Conservation (phyloP, 305 asterid species). For the Fraxinus velutina region DNA sequence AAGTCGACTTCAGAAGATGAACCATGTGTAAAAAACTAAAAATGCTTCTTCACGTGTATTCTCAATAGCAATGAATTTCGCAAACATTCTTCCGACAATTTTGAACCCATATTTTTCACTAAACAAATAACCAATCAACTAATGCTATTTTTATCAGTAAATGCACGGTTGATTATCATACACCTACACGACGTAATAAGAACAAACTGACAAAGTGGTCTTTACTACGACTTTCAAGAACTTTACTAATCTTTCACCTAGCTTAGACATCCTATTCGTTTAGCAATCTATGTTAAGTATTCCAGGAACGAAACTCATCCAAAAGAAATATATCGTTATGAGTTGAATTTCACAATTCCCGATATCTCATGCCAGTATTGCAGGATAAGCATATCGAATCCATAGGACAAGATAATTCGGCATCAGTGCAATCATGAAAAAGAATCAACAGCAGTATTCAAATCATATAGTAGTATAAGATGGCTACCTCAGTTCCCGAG, state of each 20-base stretch:
- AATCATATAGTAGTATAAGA: constrained; percentile 21
- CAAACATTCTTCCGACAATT: not conserved
- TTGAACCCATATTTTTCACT: not conserved
- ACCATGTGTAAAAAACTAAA: not conserved
- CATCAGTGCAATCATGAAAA: constrained; percentile 33
- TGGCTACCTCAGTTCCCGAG: constrained; percentile 77
- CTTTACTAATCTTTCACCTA: not conserved
- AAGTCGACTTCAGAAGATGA: not conserved
- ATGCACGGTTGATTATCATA: not conserved
- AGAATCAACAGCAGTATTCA: constrained; percentile 8
- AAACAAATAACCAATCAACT: not conserved
- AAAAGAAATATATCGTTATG: constrained; percentile 14
- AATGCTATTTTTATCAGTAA: not conserved
- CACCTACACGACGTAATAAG: not conserved
- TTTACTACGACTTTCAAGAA: not conserved
- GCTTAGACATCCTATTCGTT: not conserved
- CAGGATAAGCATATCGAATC: constrained; percentile 53
- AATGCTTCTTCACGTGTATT: not conserved
- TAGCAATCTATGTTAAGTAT: not conserved
- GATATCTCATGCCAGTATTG: constrained; percentile 46
- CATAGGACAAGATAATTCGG: constrained; percentile 48
- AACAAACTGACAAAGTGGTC: not conserved
- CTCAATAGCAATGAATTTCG: not conserved
- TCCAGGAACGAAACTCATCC: not conserved
- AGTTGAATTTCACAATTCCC: constrained; percentile 45